These are phyloP conservation scores for Penicillium crystallinum DNA, from an alignment of 495 filamentous ascomycete genomes.

Conservation along the genomic window DNA sequence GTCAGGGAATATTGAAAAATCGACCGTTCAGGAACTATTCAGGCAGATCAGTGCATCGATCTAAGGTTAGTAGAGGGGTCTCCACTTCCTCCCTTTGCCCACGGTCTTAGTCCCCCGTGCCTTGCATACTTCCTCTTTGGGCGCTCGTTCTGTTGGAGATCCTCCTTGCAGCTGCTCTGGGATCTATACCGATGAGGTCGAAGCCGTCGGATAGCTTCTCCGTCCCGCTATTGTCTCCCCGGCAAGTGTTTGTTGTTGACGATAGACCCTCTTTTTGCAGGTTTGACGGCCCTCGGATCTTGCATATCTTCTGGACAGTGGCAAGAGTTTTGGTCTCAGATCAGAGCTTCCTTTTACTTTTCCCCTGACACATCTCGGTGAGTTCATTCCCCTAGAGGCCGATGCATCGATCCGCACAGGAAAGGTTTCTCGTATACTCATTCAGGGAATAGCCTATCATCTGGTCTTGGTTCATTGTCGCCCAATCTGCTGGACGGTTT, in stretches of 20 bases:
- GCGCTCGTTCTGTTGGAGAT: conserved; percentile 12
- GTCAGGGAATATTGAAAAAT: conserved; percentile 2
- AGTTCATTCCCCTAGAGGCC: conserved; percentile 19
- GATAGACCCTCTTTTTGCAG: conserved; percentile 21
- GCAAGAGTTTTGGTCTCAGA: conserved; percentile 23
- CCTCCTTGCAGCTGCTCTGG: conserved; percentile 34
- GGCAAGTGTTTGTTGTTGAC: conserved; percentile 39
- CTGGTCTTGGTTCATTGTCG: conserved; percentile 6
- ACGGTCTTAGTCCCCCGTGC: conserved; percentile 37
- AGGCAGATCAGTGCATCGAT: conserved; percentile 11
- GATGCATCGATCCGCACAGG: conserved; percentile 32
- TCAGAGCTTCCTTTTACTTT: conserved; percentile 13
- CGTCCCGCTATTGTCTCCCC: conserved; percentile 13
- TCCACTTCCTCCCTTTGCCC: conserved; percentile 19
- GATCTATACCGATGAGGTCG: conserved; percentile 21
- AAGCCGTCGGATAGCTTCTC: conserved; percentile 16
- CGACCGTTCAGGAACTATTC: conserved; percentile 1
- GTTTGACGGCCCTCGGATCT: conserved; percentile 19
- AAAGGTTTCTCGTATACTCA: conserved; percentile 30
- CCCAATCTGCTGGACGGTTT: conserved; percentile 19
- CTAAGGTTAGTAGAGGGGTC: conserved; percentile 26
- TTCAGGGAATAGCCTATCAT: conserved; percentile 28
- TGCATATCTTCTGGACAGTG: conserved; percentile 33
- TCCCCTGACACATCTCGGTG: conserved; percentile 27
- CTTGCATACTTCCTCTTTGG: conserved; percentile 38